Evolutionary conservation across 305 asterid species (phyloP), one percentile per base, ranked within the genome.

Genomic region (Ajuga reptans): DNA sequence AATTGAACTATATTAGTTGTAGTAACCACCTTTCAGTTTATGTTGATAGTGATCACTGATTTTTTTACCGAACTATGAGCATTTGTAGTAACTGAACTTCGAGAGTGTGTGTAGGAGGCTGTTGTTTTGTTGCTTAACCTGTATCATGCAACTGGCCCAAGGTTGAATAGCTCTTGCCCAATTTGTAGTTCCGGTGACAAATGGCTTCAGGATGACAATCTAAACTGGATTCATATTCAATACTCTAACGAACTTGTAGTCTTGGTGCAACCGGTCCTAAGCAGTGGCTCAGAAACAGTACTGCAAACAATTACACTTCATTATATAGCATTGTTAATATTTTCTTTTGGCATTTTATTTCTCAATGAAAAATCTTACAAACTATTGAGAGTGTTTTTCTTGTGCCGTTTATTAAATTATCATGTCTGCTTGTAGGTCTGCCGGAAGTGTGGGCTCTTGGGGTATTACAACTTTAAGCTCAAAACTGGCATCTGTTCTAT

Each of bases 401-500:
- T 27, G 24, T 11, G 11, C 7, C 8, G 49, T 52, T 69, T 39
- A 68, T 53, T 49, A 52, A 68, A 36, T 56, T 60, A 66, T 34
- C 43, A 36, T 41, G 21, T 47, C n/a, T 77, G 60, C 67, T 64
- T 64, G 65, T 83, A 91, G 96, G 97, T 93, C n/a, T 93, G 99
- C 78, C 77, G 84, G 65, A 87, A 87, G 78, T 93, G 99, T 82
- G 99, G 97, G 39, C 83, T 91, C 31, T 73, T 93, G 79, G 99
- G 99, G 12, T 89, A 90, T 78, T 86, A 86, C 83, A 73, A 82
- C 81, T 75, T 62, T 54, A 89, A 89, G 85, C 80, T 87, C 57
- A 89, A 89, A 77, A 58, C 80, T 6, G 91, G 88, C 73, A 74
- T 87, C 54, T 93, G 97, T 74, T 85, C 97, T 0, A 85, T 84